Evolutionary conservation across 1,284 basidiomycete genomes (phyloP), one percentile per base, ranked within the genome.

Genomic region (Veloboletus limbatus): DNA sequence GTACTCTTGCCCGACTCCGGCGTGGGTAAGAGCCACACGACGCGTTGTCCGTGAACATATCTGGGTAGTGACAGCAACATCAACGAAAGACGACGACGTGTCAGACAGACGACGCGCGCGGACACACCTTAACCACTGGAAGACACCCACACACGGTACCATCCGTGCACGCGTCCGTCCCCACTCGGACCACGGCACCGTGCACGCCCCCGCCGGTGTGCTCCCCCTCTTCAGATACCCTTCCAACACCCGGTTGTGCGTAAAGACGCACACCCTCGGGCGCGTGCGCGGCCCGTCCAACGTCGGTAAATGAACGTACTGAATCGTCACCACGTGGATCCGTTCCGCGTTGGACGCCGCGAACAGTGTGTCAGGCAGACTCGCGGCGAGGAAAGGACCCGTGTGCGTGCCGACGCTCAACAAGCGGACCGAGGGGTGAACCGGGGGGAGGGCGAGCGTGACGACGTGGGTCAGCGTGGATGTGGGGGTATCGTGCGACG

Each of bases 21-120:
- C 22, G 45, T 21, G 10, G 58, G 52, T 1, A 65, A 57, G 17
- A 59, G 38, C 26, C 69, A 55, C 13, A 73, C 67, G 10, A 75
- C 59, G 3, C 74, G 68, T 33, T 67, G 55, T 3, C 75, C 77
- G 16, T 78, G 73, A 0, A 75, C 70, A 31, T 77, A 76, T 43
- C 75, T 76, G n/a, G n/a, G n/a, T n/a, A n/a, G n/a, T n/a, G n/a
- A n/a, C n/a, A n/a, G n/a, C n/a, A n/a, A n/a, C n/a, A n/a, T n/a
- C n/a, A n/a, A n/a, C n/a, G n/a, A n/a, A n/a, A n/a, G n/a, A n/a
- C n/a, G n/a, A n/a, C n/a, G n/a, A n/a, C n/a, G n/a, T n/a, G n/a
- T n/a, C n/a, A n/a, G n/a, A n/a, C n/a, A n/a, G n/a, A n/a, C n/a
- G n/a, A n/a, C n/a, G n/a, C n/a, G n/a, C n/a, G n/a, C n/a, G n/a